Evolutionary conservation across 2,329 filamentous ascomycete genomes (phyloP).

Genomic region (Arthroderma uncinatum): DNA sequence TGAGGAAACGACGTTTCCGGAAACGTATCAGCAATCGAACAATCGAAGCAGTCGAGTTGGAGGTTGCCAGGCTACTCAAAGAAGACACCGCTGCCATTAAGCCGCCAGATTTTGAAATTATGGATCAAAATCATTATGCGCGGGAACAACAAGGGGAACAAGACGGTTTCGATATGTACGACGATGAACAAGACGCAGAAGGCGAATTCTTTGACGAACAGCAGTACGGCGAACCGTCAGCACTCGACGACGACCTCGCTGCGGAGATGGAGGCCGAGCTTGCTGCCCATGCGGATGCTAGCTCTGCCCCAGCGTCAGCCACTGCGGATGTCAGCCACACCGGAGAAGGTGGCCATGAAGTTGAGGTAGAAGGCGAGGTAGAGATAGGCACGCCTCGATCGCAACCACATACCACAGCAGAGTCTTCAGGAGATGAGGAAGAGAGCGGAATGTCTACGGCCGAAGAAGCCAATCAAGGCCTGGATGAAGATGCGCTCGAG

Average conservation of each 20-base stretch:
- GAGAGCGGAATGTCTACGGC: conserved; percentile 28
- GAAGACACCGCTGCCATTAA: conserved; percentile 54
- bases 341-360: conserved; percentile 9
- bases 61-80: conserved; percentile 61
- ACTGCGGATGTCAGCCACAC: conserved; percentile 19
- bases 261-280: conserved; percentile 36
- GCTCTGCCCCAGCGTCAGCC: conserved; percentile 19
- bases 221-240: conserved; percentile 23
- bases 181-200: conserved; percentile 41
- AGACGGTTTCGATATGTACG: conserved; percentile 37
- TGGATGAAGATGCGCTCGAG: conserved; percentile 36
- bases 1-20: conserved; percentile 68
- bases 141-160: conserved; percentile 38
- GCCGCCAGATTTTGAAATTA: conserved; percentile 51
- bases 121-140: conserved; percentile 43
- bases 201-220: conserved; percentile 35
- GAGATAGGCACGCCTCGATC: conserved; percentile 24
- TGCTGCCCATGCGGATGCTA: conserved; percentile 24
- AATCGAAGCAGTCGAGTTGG: conserved; percentile 71
- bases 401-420: conserved; percentile 25
- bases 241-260: conserved; percentile 33
- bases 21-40: conserved; percentile 72
- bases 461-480: conserved; percentile 25
- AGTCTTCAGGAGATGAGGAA: conserved; percentile 33
- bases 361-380: conserved; percentile 8